These are phyloP conservation scores for Dendrostoma leiphaemia DNA, from an alignment of 2,329 filamentous ascomycete species.

Conservation along the genomic window DNA sequence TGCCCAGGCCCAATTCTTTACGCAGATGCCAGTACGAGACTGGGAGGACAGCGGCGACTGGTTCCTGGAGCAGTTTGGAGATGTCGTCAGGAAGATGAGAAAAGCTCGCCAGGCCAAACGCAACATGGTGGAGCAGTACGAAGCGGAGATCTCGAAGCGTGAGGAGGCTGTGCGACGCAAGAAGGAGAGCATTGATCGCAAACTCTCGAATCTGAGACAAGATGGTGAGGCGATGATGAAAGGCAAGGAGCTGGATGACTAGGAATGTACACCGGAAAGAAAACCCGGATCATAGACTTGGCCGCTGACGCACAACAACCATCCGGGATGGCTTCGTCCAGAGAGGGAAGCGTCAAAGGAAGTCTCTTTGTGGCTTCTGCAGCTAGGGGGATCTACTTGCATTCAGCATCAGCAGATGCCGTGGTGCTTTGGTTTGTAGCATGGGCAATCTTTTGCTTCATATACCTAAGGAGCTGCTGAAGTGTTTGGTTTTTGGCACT, in stretches of 20 bases:
- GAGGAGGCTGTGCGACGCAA: slow-evolving; percentile 54
- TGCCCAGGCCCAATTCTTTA: slow-evolving; percentile 48
- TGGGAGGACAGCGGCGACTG: slow-evolving; percentile 61
- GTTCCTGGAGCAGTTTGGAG: slow-evolving; percentile 54
- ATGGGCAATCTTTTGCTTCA: neutral
- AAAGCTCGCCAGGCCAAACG: slow-evolving; percentile 50
- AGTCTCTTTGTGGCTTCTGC: neutral
- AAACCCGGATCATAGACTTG: neutral
- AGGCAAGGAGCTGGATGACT: slow-evolving; percentile 34
- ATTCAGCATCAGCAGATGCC: neutral
- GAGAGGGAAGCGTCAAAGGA: neutral
- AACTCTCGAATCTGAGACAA: slow-evolving; percentile 52
- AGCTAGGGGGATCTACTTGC: neutral
- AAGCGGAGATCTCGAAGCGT: slow-evolving; percentile 52
- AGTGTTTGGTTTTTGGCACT: neutral
- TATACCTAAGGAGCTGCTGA: neutral
- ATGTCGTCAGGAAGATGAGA: slow-evolving; percentile 46
- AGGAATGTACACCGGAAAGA: no score
- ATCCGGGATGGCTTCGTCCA: no score
- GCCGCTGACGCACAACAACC: neutral
- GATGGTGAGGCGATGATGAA: slow-evolving; percentile 57
- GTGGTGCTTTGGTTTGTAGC: neutral
- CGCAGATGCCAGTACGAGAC: slow-evolving; percentile 50
- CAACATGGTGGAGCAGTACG: slow-evolving; percentile 47
- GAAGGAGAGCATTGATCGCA: slow-evolving; percentile 53